A percentile compares a stretch with the other conserved stretches of the same genome.
phyloP scores from a whole-genome alignment of 768 basidiomycete species.

The Ramaria sp. region DNA sequence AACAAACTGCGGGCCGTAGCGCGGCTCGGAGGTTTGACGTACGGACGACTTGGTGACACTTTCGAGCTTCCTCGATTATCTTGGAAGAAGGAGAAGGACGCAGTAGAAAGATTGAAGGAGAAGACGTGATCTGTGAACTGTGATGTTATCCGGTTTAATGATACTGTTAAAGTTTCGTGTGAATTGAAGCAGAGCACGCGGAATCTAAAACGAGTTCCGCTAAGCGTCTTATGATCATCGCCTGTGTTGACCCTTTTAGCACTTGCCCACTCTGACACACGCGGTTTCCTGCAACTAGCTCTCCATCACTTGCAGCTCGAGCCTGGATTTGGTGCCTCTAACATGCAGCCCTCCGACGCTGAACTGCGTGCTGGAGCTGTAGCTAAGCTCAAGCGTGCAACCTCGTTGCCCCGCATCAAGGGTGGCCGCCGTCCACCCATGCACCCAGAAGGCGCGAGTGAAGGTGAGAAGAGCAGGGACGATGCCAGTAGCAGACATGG shows the following conservation, averaged over 20 bases:
- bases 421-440: constrained; percentile 82
- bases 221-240: background rate
- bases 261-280: background rate
- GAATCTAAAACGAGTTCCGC: background rate
- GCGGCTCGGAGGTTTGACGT: constrained; percentile 45
- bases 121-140: background rate
- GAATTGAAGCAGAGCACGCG: background rate
- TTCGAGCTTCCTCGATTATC: constrained; percentile 34
- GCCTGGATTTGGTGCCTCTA: background rate
- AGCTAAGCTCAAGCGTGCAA: constrained; percentile 84
- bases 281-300: constrained; percentile 4
- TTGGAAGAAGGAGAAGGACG: constrained; percentile 27
- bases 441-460: constrained; percentile 61
- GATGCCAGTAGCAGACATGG: constrained; percentile 22
- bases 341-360: constrained; percentile 30
- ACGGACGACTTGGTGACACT: constrained; percentile 35
- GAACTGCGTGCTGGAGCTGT: constrained; percentile 84
- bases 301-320: background rate
- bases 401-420: constrained; percentile 85
- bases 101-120: background rate
- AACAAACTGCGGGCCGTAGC: constrained; percentile 37
- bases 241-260: background rate
- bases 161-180: background rate
- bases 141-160: background rate
- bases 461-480: constrained; percentile 52